Evolutionary conservation across 2,329 filamentous ascomycete species (phyloP), one percentile per base, ranked within the genome.

Genomic region (Zymoseptoria passerinii): DNA sequence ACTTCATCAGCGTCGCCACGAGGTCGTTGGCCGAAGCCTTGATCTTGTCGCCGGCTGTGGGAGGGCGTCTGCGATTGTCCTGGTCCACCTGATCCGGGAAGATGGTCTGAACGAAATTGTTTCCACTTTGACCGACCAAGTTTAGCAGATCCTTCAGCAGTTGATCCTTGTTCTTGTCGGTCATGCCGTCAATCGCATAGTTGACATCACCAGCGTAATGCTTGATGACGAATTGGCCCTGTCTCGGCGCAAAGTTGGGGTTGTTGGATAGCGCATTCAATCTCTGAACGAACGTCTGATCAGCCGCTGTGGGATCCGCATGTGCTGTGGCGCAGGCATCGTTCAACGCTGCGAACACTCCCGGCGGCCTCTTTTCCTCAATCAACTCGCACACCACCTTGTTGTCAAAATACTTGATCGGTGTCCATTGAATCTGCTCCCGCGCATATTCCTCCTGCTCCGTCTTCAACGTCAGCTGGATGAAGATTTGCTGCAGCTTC

Each of bases 351-450:
- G 94, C 94, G 71, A 99, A 96, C 51, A 99, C 85, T 70, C 94
- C 94, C 1, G 90, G 88, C 5, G 94, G 94, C 56, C 92, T 81
- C 71, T 88, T 85, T 71, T 95, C 89, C 74, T 99, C 94, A 66
- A 99, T 99, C 70, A 99, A 75, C 61, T 96, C 94, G 73, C 94
- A 99, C 58, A 99, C 94, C 52, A 99, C 87, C 80, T 97, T 97
- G 81, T 99, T 99, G 76, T 99, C 94, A 68, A 97, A 99, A 76
- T 97, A 99, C 70, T 94, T 95, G 80, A 99, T 99, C 2, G 94
- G 94, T 0, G 92, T 96, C 94, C 94, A 99, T 71, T 95, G 86
- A 71, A 99, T 99, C 78, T 97, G 87, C 74, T 99, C 94, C 53
- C 89, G 82, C 16, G 88, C 90, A 70, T 99, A 99, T 73, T 99